A percentile compares a stretch with the other conserved stretches of the same genome.
Conservation (phyloP, 2,329 filamentous ascomycete species). For the Fusarium nelsonii region DNA sequence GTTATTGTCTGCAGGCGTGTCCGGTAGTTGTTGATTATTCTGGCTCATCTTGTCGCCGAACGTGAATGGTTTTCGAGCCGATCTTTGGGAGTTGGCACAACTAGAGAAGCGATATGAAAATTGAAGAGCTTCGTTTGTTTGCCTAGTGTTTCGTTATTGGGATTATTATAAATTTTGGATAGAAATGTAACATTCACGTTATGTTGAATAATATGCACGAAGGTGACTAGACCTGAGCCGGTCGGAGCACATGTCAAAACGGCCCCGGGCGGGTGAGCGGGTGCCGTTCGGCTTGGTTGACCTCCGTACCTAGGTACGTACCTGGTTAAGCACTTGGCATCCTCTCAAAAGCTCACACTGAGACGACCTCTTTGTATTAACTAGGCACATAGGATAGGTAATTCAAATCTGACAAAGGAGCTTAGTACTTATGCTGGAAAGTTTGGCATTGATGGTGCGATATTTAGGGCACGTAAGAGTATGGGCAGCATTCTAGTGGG, state of each 20-base stretch:
- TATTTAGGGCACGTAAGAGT: neutral
- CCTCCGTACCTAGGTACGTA: no score
- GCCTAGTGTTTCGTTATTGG: neutral
- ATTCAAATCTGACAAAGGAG: neutral
- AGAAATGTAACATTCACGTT: neutral
- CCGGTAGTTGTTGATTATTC: conserved; percentile 10
- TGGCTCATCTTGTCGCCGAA: conserved; percentile 31
- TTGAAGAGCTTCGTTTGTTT: neutral
- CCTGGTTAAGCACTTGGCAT: no score
- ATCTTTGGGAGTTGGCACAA: neutral
- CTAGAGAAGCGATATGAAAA: neutral
- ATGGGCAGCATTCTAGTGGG: no score
- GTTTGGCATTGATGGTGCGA: neutral
- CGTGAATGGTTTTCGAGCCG: neutral
- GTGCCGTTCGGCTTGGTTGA: conserved; percentile 39
- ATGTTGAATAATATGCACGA: neutral
- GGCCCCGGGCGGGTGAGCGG: conserved; percentile 42
- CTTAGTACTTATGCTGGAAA: neutral
- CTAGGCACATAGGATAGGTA: neutral
- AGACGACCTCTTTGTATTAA: no score
- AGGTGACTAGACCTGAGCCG: conserved; percentile 9
- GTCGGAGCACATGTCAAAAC: conserved; percentile 38
- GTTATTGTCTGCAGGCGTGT: neutral
- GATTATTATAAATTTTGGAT: neutral
- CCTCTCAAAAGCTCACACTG: no score